Percentiles rank a stretch among this genome's conserved stretches.
Conservation (phyloP, 1,284 basidiomycete genomes). For the Fomes fomentarius region DNA sequence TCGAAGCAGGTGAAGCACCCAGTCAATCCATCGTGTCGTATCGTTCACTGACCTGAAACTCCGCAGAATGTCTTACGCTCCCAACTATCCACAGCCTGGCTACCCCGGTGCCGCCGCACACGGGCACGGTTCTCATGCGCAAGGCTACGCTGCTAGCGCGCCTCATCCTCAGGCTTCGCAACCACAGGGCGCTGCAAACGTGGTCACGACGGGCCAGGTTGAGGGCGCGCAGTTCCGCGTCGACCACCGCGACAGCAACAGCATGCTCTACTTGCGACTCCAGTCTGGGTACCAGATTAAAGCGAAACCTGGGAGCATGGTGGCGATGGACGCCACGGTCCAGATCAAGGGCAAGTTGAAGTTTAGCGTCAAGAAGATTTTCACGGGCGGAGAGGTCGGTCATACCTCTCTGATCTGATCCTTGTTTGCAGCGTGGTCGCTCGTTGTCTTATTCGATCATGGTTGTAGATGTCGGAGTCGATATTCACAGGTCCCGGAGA, state of each 20-base stretch:
- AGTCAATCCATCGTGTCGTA: no score
- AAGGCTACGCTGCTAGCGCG: no score
- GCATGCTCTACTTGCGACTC: conserved; percentile 32
- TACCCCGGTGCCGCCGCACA: conserved; percentile 9
- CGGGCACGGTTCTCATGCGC: no score
- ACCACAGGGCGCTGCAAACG: conserved; percentile 3
- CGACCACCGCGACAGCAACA: conserved; percentile 38
- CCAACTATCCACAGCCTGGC: conserved; percentile 18
- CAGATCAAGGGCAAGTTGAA: conserved; percentile 37
- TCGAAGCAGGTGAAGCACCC: no score
- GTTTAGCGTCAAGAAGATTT: conserved; percentile 35
- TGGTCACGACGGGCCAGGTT: conserved; percentile 28
- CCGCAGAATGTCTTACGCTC: conserved; percentile 13
- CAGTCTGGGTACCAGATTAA: conserved; percentile 34
- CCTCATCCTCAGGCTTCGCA: conserved; percentile 2
- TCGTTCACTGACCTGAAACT: no score
- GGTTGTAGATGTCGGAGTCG: conserved; percentile 29
- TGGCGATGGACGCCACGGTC: conserved; percentile 36
- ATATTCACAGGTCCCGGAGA: conserved; percentile 36
- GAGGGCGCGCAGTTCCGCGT: conserved; percentile 35
- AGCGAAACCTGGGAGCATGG: conserved; percentile 36
- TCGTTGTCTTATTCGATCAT: background rate
- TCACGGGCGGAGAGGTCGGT: conserved; percentile 32
- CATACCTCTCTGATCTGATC: no score
- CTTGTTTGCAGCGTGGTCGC: no score